These are phyloP conservation scores for Middelhovenomyces tepae DNA, from an alignment of 805 yeast genomes.

Conservation along the genomic window DNA sequence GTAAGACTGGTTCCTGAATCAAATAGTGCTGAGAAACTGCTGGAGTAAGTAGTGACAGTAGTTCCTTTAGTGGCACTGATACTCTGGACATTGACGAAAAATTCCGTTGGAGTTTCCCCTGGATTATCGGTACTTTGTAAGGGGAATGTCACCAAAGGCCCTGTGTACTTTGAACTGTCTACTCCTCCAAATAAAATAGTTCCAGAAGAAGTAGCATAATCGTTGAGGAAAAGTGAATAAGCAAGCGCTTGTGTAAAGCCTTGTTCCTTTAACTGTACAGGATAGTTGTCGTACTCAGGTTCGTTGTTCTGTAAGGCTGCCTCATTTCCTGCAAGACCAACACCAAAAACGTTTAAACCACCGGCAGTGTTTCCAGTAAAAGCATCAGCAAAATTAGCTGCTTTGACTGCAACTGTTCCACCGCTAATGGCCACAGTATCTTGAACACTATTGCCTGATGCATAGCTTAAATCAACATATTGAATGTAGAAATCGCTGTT, in stretches of 20 bases:
- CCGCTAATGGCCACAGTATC: conserved; percentile 28
- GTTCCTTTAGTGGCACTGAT: too few species aligned
- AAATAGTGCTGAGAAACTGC: conserved; percentile 10
- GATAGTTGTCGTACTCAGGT: conserved; percentile 31
- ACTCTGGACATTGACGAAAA: too few species aligned
- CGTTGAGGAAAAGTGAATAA: conserved; percentile 40
- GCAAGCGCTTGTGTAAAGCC: conserved; percentile 34
- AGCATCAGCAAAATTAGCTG: conserved; percentile 1
- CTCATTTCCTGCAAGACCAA: conserved; percentile 17
- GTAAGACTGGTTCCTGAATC: conserved; percentile 18
- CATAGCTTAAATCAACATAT: conserved; percentile 1
- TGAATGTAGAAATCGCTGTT: neutral
- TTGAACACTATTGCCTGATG: neutral
- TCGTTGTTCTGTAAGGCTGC: too few species aligned
- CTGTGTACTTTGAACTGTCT: conserved; percentile 34
- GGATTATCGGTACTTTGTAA: too few species aligned
- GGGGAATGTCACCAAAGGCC: conserved; percentile 21
- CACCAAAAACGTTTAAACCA: conserved; percentile 39
- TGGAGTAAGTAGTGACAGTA: too few species aligned
- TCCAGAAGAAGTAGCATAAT: conserved; percentile 27
- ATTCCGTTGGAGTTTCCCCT: too few species aligned
- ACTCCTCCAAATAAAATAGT: conserved; percentile 36
- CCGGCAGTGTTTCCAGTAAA: conserved; percentile 5
- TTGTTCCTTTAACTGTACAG: conserved; percentile 27
- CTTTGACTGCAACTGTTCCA: conserved; percentile 1